Percentiles rank a stretch among this genome's conserved stretches.
phyloP scores from a whole-genome alignment of 78 protist species.

The Dictyostelium intermedium region DNA sequence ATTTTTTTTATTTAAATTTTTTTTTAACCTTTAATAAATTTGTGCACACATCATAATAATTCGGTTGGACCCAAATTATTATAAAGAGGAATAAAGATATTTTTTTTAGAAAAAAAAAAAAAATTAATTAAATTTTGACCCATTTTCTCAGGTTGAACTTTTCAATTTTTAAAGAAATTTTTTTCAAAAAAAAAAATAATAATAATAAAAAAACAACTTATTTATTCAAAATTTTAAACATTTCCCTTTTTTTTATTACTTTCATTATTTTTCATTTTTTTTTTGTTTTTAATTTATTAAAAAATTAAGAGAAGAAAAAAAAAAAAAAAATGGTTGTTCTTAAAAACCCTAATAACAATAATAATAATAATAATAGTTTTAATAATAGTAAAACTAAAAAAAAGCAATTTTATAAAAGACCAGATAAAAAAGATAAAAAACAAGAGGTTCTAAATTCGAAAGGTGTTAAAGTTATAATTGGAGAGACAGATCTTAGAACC shows the following conservation, averaged over 20 bases:
- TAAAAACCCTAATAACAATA: neutral
- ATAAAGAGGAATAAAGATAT: neutral
- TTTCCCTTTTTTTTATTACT: neutral
- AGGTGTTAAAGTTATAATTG: slow-evolving; percentile 1
- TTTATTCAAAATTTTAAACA: neutral
- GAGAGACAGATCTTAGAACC: slow-evolving; percentile 1
- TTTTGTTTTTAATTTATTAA: neutral
- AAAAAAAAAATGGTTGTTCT: neutral
- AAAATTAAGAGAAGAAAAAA: neutral
- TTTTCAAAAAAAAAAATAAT: neutral
- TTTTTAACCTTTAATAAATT: neutral
- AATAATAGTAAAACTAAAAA: neutral
- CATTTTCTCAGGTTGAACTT: no score
- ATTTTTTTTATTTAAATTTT: no score
- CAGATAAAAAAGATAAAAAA: neutral
- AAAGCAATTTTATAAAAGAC: neutral
- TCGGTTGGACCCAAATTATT: neutral
- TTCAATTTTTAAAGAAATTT: neutral
- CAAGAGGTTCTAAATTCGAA: neutral
- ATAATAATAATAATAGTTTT: neutral
- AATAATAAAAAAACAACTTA: neutral
- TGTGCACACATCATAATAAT: neutral
- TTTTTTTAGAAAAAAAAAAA: neutral
- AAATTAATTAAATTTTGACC: neutral
- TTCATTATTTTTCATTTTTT: neutral